Conservation (phyloP, 106 monocot genomes). For the Chionographis japonica region DNA sequence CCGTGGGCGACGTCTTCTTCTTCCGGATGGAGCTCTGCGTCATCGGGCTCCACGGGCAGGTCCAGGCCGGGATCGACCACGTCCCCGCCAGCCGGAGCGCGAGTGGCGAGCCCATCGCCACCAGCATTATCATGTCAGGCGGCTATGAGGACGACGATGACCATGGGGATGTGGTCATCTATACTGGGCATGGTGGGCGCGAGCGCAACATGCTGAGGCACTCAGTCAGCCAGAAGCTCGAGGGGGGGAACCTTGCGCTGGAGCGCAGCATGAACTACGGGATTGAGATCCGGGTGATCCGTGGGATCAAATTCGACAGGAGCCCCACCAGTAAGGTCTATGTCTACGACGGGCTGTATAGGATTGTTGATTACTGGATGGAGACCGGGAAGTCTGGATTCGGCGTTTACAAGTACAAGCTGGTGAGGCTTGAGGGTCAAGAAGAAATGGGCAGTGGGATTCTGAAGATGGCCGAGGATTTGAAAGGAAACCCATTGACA, state of each 20-base stretch:
- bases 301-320: slow-evolving; percentile 36
- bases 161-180: slow-evolving; percentile 45
- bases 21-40: slow-evolving; percentile 90
- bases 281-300: slow-evolving; percentile 66
- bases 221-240: slow-evolving; percentile 41
- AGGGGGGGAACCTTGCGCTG: slow-evolving; percentile 62
- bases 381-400: slow-evolving; percentile 69
- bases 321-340: slow-evolving; percentile 43
- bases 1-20: slow-evolving; percentile 83
- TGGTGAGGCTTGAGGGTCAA: slow-evolving; percentile 55
- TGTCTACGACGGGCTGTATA: slow-evolving; percentile 70
- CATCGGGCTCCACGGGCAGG: slow-evolving; percentile 87
- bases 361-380: slow-evolving; percentile 55
- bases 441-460: slow-evolving; percentile 54
- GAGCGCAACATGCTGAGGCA: slow-evolving; percentile 30
- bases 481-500: slow-evolving; percentile 42
- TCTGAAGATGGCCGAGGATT: slow-evolving; percentile 39
- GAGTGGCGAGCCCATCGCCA: slow-evolving; percentile 61
- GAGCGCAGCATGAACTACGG: slow-evolving; percentile 65
- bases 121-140: slow-evolving; percentile 70
- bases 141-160: slow-evolving; percentile 84
- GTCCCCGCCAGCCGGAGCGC: slow-evolving; percentile 27
- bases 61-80: slow-evolving; percentile 85
- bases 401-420: slow-evolving; percentile 63
- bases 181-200: slow-evolving; percentile 68